phyloP scores from a whole-genome alignment of 768 basidiomycete species.

The Crassisporium funariophilum region DNA sequence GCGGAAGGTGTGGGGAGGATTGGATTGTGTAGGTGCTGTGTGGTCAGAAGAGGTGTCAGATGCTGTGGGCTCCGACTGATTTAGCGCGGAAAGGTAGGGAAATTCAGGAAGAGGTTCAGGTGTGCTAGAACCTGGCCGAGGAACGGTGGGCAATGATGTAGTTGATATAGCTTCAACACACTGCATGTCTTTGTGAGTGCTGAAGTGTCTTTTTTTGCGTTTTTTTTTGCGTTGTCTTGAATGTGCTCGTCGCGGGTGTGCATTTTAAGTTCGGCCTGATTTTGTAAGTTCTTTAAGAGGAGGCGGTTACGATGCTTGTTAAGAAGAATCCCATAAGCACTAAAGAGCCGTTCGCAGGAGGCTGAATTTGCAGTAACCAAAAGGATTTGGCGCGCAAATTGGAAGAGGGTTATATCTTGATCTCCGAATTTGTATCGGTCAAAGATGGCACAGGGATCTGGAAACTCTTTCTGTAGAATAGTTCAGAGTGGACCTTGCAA shows the following conservation, averaged over 20 bases:
- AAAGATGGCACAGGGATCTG: not conserved
- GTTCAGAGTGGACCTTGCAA: conserved; percentile 17
- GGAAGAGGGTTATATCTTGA: not conserved
- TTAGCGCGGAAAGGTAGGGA: not conserved
- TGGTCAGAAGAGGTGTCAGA: not conserved
- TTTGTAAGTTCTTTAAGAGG: conserved; percentile 6
- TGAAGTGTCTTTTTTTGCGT: not conserved
- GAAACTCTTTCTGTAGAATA: conserved; percentile 5
- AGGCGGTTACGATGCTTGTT: conserved; percentile 17
- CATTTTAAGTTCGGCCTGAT: conserved; percentile 26
- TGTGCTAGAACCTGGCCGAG: not conserved
- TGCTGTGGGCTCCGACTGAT: not conserved
- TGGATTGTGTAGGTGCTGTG: not conserved
- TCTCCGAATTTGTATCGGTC: not conserved
- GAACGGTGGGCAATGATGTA: not conserved
- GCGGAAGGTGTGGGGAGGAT: not conserved
- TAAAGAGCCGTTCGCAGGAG: conserved; percentile 20
- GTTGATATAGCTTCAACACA: not conserved
- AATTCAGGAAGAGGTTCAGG: not conserved
- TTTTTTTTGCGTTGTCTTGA: not conserved
- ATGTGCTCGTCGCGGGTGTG: conserved; percentile 28
- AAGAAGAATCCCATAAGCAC: conserved; percentile 15
- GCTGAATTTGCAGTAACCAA: conserved; percentile 19
- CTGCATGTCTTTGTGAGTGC: not conserved
- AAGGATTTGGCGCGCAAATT: conserved; percentile 5